Evolutionary conservation across 257 asterid species (phyloP).

Genomic region (Solanum chaucha): DNA sequence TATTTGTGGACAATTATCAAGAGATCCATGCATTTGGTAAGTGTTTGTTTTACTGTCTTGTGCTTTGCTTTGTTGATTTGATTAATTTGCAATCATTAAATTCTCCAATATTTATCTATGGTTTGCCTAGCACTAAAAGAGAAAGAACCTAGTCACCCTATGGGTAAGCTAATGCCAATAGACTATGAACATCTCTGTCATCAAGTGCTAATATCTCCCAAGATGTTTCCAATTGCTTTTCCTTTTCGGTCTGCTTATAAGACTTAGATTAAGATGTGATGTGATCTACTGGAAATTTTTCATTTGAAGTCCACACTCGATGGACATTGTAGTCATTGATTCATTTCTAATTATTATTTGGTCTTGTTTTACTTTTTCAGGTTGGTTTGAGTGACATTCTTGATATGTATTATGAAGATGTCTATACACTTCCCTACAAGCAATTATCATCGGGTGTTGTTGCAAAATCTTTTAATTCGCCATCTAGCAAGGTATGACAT

Average conservation of each 20-base stretch:
- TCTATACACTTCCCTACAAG: conserved; percentile 62
- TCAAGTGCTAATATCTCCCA: not conserved
- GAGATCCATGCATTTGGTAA: not conserved
- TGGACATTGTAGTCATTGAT: not conserved
- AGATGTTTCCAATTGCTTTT: not conserved
- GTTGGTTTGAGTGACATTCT: conserved; percentile 58
- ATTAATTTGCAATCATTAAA: not conserved
- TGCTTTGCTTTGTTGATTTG: not conserved
- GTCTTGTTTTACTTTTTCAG: conserved; percentile 30
- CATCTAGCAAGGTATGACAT: conserved; percentile 39
- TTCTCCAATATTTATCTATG: not conserved
- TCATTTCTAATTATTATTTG: not conserved
- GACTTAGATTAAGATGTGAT: not conserved
- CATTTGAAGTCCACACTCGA: not conserved
- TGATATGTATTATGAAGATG: conserved; percentile 86
- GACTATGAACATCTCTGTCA: not conserved
- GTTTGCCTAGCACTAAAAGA: not conserved
- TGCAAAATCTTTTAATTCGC: conserved; percentile 37
- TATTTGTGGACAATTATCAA: not conserved
- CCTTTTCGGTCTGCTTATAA: not conserved
- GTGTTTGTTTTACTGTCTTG: not conserved
- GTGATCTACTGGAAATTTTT: not conserved
- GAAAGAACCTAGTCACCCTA: not conserved
- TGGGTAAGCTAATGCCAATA: not conserved
- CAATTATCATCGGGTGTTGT: conserved; percentile 43